Base-by-base conservation (phyloP, 2,329 filamentous ascomycete genomes). In the Claviceps monticola region DNA sequence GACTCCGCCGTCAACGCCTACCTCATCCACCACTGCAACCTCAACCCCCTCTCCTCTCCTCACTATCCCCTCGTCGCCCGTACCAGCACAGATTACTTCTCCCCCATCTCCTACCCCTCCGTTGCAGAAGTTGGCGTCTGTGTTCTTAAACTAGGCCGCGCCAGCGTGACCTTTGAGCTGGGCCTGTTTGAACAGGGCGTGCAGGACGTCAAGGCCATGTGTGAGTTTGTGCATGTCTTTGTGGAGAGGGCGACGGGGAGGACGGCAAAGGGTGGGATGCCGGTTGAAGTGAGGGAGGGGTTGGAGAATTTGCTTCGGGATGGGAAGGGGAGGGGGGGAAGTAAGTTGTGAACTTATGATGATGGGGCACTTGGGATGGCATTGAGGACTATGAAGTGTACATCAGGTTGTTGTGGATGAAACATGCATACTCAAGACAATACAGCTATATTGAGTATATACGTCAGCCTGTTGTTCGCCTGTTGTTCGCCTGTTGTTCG, bases 1-100 rank as follows among this genome's bases (percentile, higher is more conserved):
- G 91, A 97, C 71, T 90, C 87, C 1, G 80, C 95, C 53, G 82
- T 95, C 64, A 97, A 96, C 67, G 78, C 84, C 48, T 97, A 93
- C 66, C 78, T 97, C 17, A 88, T 95, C 55, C 74, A 83, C 49
- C 74, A 86, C 61, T 94, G 88, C 66, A 78, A 78, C 13, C 79
- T 94, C 50, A 70, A 84, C 56, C 90, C 88, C 4, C 76, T 79
- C 8, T 78, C 76, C 5, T 85, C 84, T 2, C 64, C 78, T 2
- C 83, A 90, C 59, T 86, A 93, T 57, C 88, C 86, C 21, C 77
- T 97, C 26, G 88, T 93, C 48, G 90, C 90, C 1, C 86, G 89
- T 62, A 85, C 86, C 1, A 83, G 89, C 64, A 90, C 84, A 61
- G 84, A 95, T 69, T 96, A 88, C 68, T 87, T 95, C 62, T 80